These are phyloP conservation scores for Lumnitzera littorea DNA, from an alignment of 345 rosid species.

Conservation along the genomic window DNA sequence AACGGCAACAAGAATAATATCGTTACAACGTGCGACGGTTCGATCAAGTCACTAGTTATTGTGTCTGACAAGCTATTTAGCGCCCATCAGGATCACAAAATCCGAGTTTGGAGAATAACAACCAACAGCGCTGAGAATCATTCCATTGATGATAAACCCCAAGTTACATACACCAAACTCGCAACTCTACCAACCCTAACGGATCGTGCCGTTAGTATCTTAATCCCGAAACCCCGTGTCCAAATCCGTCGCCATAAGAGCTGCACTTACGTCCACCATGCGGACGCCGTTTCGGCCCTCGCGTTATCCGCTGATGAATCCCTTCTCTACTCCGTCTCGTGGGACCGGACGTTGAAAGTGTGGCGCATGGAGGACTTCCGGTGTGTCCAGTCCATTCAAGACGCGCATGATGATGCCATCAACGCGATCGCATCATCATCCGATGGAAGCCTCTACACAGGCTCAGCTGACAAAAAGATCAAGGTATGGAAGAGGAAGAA, in stretches of 20 bases:
- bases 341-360: slow-evolving; percentile 86
- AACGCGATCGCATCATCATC: slow-evolving; percentile 58
- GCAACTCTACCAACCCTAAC: slow-evolving; percentile 82
- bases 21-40: slow-evolving; percentile 49
- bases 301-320: slow-evolving; percentile 61
- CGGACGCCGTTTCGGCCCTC: slow-evolving; percentile 73
- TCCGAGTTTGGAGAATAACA: slow-evolving; percentile 81
- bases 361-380: slow-evolving; percentile 82
- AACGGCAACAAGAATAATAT: slow-evolving; percentile 11
- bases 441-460: slow-evolving; percentile 67
- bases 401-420: slow-evolving; percentile 85
- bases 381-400: slow-evolving; percentile 71
- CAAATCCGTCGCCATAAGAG: slow-evolving; percentile 68
- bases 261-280: slow-evolving; percentile 82
- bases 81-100: slow-evolving; percentile 93
- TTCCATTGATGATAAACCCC: slow-evolving; percentile 5
- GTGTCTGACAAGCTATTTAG: slow-evolving; percentile 67
- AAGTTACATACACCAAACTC: slow-evolving; percentile 45
- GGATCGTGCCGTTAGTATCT: slow-evolving; percentile 55
- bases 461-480: slow-evolving; percentile 75
- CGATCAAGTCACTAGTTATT: slow-evolving; percentile 71
- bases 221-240: slow-evolving; percentile 58
- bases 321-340: slow-evolving; percentile 79
- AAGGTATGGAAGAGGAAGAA: slow-evolving; percentile 67
- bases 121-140: slow-evolving; percentile 24